phyloP scores from a whole-genome alignment of 2,329 filamentous ascomycete species.

The Claviceps maximensis region DNA sequence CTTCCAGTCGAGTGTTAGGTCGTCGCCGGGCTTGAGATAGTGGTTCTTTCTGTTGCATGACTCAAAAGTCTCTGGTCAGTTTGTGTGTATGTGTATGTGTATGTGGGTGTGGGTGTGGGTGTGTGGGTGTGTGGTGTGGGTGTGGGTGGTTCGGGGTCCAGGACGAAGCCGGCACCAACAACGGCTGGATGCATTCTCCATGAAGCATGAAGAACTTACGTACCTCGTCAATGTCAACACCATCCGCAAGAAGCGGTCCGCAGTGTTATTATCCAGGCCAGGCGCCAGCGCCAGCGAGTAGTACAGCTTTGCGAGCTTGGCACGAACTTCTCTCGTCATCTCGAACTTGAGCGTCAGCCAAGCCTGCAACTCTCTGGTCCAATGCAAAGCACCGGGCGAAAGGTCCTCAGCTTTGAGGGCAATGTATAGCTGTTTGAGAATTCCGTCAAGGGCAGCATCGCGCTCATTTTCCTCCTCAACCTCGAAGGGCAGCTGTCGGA shows the following conservation, averaged over 20 bases:
- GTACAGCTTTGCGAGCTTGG: constrained; percentile 78
- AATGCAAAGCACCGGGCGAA: constrained; percentile 82
- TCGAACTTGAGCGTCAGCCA: constrained; percentile 98
- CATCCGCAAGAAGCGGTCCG: constrained; percentile 93
- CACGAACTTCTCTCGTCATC: constrained; percentile 70
- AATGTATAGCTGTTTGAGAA: constrained; percentile 87
- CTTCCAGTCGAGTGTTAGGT: constrained; percentile 85
- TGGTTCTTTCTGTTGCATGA: constrained; percentile 61
- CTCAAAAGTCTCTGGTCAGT: constrained; percentile 1
- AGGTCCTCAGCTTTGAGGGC: constrained; percentile 88
- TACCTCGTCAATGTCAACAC: constrained; percentile 91
- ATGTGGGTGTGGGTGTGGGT: no score
- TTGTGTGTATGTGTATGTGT: no score
- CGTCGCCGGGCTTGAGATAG: constrained; percentile 80
- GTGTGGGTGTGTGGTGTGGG: no score
- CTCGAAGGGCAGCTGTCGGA: constrained; percentile 75
- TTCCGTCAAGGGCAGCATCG: constrained; percentile 68
- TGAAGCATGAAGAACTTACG: constrained; percentile 19
- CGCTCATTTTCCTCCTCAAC: constrained; percentile 71
- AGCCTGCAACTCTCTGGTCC: constrained; percentile 89
- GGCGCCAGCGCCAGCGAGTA: constrained; percentile 88
- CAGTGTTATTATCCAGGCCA: constrained; percentile 66
- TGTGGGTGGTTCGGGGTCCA: neutral
- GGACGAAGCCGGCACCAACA: neutral
- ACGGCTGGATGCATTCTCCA: neutral